Conservation (phyloP, 768 basidiomycete genomes). For the Phanerodontia chrysosporium region DNA sequence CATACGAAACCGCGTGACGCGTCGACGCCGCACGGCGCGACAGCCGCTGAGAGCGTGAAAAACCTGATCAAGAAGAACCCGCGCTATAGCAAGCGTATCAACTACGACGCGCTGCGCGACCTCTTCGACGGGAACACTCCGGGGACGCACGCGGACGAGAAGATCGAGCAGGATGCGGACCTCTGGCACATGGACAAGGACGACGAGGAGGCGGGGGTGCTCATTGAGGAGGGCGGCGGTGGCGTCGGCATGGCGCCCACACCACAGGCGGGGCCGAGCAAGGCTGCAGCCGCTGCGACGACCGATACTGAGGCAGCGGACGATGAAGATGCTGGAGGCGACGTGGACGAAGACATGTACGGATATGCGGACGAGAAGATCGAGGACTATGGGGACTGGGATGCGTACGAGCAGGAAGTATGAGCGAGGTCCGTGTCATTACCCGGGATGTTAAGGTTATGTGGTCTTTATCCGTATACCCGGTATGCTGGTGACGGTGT, state of each 20-base stretch:
- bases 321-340: constrained; percentile 19
- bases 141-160: constrained; percentile 29
- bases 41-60: constrained; percentile 73
- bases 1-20: constrained; percentile 63
- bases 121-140: constrained; percentile 45
- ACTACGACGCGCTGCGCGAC: constrained; percentile 84
- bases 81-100: constrained; percentile 89
- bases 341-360: constrained; percentile 21
- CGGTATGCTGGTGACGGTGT: no score
- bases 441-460: not conserved
- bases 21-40: constrained; percentile 61
- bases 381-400: constrained; percentile 39
- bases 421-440: constrained; percentile 9
- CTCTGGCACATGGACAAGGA: constrained; percentile 50
- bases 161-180: constrained; percentile 42
- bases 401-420: constrained; percentile 73
- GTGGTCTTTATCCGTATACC: not conserved
- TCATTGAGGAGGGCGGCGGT: constrained; percentile 38
- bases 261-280: constrained; percentile 12
- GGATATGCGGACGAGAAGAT: constrained; percentile 37
- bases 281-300: constrained; percentile 27
- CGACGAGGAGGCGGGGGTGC: constrained; percentile 30
- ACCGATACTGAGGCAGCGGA: constrained; percentile 20
- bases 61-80: constrained; percentile 81
- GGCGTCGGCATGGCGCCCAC: constrained; percentile 19